These are phyloP conservation scores for Penicillium brasilianum DNA, from an alignment of 2,329 filamentous ascomycete species.

Conservation along the genomic window DNA sequence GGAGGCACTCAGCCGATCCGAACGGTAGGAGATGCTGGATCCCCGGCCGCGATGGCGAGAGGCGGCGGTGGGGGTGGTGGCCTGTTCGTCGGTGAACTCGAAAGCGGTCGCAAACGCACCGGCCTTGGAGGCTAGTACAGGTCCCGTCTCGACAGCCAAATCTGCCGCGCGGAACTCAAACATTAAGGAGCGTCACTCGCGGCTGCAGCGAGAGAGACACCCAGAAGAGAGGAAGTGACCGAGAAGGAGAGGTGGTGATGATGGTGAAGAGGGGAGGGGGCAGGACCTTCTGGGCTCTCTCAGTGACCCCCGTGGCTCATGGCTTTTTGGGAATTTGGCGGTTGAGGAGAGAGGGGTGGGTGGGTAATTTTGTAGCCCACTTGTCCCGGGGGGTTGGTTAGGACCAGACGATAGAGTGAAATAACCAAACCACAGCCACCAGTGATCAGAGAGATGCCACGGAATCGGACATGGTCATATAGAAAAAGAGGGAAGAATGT, in stretches of 20 bases:
- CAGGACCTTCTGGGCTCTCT: conserved; percentile 7
- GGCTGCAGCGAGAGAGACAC: conserved; percentile 12
- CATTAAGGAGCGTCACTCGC: conserved; percentile 34
- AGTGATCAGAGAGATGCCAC: conserved; percentile 7
- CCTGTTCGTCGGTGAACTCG: conserved; percentile 49
- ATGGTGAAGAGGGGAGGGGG: conserved; percentile 4
- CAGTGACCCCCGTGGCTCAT: conserved; percentile 30
- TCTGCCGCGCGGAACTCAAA: conserved; percentile 41
- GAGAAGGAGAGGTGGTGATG: neutral
- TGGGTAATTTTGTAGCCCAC: conserved; percentile 25
- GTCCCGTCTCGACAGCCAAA: conserved; percentile 40
- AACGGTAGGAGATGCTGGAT: conserved; percentile 35
- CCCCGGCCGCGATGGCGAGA: conserved; percentile 39
- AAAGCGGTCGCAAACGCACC: conserved; percentile 48
- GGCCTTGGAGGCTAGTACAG: conserved; percentile 42
- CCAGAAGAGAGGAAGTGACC: conserved; percentile 5
- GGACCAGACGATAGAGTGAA: conserved; percentile 12
- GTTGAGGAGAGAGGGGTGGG: conserved; percentile 23
- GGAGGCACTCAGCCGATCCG: conserved; percentile 29
- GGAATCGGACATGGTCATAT: conserved; percentile 3
- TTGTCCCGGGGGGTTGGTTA: conserved; percentile 17
- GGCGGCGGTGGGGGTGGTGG: conserved; percentile 37
- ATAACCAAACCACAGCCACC: conserved; percentile 12
- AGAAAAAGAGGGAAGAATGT: neutral
- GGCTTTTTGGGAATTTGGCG: conserved; percentile 22